Evolutionary conservation across 1,284 basidiomycete genomes (phyloP), one percentile per base, ranked within the genome.

Genomic region (Malassezia slooffiae): DNA sequence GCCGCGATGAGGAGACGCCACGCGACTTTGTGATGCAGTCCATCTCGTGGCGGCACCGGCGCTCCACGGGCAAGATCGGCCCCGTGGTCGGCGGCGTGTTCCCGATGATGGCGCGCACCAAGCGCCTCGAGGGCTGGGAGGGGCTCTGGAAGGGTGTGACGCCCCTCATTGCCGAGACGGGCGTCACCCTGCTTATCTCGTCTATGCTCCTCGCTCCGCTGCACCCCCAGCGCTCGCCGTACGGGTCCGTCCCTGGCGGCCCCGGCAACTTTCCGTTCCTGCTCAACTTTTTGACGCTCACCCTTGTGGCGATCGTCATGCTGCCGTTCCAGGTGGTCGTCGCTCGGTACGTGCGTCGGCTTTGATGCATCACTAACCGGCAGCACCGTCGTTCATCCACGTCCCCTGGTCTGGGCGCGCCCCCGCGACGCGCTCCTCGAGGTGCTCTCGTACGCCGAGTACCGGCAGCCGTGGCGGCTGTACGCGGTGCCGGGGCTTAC

Each of bases 371-470:
- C 47, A 55, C 54, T 11, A n/a, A n/a, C n/a, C n/a, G n/a, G n/a
- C n/a, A n/a, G n/a, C n/a, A 57, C 61, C 12, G 60, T 68, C 30
- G 63, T 67, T 4, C 63, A 68, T 21, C 65, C 64, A 1, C 47
- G 51, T 17, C 52, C 50, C 20, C 41, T 68, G 13, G 41, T 58
- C 9, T 38, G 58, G 43, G 39, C 24, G 27, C 41, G 16, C 6
- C 50, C 57, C 1, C 40, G 53, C 8, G 48, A 51, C 21, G 57
- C 56, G 21, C 41, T 68, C 30, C 38, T 55, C 23, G 55, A 64
- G 39, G 47, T 68, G 10, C 49, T 67, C 19, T 60, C 57, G 13
- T 54, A 51, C 34, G 34, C 50, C 17, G 65, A 68, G 34, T 52
- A 54, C 30, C 40, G 21, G n/a, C 61, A 58, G 31, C 63, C 65